Percentiles rank a stretch among this genome's conserved stretches.
These are phyloP conservation scores for Diaporthe vexans DNA, from an alignment of 2,329 filamentous ascomycete species.

Conservation along the genomic window DNA sequence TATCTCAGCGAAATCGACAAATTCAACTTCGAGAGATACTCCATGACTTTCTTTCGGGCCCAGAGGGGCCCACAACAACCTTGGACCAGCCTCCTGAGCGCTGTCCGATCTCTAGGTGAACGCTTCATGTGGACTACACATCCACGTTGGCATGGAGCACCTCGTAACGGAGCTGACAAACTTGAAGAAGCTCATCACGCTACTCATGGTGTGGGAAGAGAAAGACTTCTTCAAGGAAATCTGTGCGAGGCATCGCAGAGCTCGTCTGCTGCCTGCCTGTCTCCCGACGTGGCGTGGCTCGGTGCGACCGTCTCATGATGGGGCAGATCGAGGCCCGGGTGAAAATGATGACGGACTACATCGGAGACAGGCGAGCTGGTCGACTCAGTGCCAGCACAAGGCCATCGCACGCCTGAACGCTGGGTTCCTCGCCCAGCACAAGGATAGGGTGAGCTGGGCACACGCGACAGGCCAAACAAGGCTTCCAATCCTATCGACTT, in stretches of 20 bases:
- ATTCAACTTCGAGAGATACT: conserved; percentile 2
- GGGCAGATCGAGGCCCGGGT: conserved; percentile 4
- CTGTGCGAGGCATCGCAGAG: neutral
- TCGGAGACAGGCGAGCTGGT: neutral
- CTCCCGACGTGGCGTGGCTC: too few relatives aligned
- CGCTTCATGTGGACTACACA: too few relatives aligned
- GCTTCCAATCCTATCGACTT: neutral
- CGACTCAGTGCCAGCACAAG: neutral
- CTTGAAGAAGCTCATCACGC: too few relatives aligned
- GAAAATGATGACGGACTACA: conserved; percentile 1
- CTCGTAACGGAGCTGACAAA: too few relatives aligned
- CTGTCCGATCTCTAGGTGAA: conserved; percentile 1
- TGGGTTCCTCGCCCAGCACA: neutral
- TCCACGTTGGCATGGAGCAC: too few relatives aligned
- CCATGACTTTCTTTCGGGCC: conserved; percentile 6
- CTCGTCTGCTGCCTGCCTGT: too few relatives aligned
- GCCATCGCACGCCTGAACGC: neutral
- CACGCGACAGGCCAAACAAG: neutral
- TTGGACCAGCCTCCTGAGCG: neutral
- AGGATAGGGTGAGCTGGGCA: neutral
- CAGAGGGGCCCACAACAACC: neutral
- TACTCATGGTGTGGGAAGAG: too few relatives aligned
- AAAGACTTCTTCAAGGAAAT: too few relatives aligned
- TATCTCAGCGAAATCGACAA: conserved; percentile 21
- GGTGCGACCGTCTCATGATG: conserved; percentile 35